These are phyloP conservation scores for Pseudotsuga menziesii DNA, from an alignment of 75 land plant genomes.

Conservation along the genomic window DNA sequence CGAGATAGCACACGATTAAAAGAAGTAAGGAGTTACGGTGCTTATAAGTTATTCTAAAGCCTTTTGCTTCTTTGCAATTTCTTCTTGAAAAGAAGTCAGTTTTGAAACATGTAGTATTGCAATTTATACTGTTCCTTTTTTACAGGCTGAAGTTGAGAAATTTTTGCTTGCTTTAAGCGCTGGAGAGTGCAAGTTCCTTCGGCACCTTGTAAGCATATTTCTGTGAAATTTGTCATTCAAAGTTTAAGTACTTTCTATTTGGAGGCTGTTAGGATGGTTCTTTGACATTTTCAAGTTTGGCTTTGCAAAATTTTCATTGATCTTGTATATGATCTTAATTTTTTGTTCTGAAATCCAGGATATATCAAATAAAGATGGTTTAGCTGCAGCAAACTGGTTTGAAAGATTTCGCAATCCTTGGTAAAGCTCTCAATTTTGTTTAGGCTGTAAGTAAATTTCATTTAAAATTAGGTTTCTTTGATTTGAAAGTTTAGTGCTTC, in stretches of 20 bases:
- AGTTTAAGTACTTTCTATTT: neutral
- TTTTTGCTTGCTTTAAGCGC: slow-evolving; percentile 44
- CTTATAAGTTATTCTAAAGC: slow-evolving; percentile 5
- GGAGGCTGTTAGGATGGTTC: neutral
- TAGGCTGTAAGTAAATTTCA: neutral
- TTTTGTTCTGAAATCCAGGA: slow-evolving; percentile 37
- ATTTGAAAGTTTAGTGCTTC: neutral
- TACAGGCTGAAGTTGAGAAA: slow-evolving; percentile 64
- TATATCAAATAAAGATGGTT: slow-evolving; percentile 73
- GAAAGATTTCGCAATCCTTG: slow-evolving; percentile 40
- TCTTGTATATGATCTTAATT: neutral
- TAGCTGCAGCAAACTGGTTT: slow-evolving; percentile 69
- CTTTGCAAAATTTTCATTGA: neutral
- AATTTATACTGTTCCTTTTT: neutral
- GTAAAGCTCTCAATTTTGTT: slow-evolving; percentile 17
- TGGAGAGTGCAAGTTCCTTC: slow-evolving; percentile 68
- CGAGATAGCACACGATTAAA: slow-evolving; percentile 76
- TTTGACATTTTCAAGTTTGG: neutral
- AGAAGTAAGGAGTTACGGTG: slow-evolving; percentile 35
- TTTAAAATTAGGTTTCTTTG: neutral
- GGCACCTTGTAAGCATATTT: slow-evolving; percentile 49
- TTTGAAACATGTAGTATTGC: too few species aligned
- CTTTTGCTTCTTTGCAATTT: neutral
- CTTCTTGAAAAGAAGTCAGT: neutral
- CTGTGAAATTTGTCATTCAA: neutral